Conservation (phyloP, 2,329 filamentous ascomycete species). For the Laburnicola sp. region DNA sequence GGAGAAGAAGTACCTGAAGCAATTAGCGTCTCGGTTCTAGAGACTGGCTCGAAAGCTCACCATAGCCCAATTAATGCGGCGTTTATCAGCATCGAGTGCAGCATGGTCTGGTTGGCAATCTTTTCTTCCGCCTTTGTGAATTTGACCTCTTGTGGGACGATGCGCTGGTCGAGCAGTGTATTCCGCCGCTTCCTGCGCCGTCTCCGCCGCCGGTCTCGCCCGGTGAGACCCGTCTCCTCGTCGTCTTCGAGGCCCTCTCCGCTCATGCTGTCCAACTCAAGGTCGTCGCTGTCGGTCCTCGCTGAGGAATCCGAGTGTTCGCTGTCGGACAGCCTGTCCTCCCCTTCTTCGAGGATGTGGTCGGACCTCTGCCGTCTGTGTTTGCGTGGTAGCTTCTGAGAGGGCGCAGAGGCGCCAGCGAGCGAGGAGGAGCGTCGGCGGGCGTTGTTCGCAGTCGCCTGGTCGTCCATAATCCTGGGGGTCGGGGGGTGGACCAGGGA, state of each 20-base stretch:
- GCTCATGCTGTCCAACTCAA: conserved; percentile 61
- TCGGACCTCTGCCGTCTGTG: conserved; percentile 34
- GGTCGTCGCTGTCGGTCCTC: conserved; percentile 52
- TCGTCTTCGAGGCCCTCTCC: conserved; percentile 78
- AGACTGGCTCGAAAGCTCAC: conserved; percentile 50
- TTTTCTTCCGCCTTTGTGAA: conserved; percentile 73
- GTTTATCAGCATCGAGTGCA: conserved; percentile 72
- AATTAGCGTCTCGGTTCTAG: conserved; percentile 18
- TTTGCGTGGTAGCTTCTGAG: conserved; percentile 27
- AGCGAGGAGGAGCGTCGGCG: conserved; percentile 43
- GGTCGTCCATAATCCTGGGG: conserved; percentile 38
- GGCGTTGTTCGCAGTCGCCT: conserved; percentile 25
- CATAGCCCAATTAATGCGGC: conserved; percentile 78
- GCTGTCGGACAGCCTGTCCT: conserved; percentile 34
- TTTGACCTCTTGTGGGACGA: conserved; percentile 51
- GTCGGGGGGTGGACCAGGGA: conserved; percentile 37
- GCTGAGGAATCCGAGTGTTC: conserved; percentile 36
- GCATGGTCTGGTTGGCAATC: conserved; percentile 72
- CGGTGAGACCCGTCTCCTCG: conserved; percentile 85
- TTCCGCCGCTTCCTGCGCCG: conserved; percentile 68
- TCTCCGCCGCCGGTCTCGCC: conserved; percentile 69
- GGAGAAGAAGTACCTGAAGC: conserved; percentile 71
- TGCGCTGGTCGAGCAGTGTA: conserved; percentile 72
- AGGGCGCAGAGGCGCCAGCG: conserved; percentile 30
- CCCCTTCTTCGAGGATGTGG: conserved; percentile 42